Conservation (phyloP, 768 basidiomycete species). For the Ramaria rubella region DNA sequence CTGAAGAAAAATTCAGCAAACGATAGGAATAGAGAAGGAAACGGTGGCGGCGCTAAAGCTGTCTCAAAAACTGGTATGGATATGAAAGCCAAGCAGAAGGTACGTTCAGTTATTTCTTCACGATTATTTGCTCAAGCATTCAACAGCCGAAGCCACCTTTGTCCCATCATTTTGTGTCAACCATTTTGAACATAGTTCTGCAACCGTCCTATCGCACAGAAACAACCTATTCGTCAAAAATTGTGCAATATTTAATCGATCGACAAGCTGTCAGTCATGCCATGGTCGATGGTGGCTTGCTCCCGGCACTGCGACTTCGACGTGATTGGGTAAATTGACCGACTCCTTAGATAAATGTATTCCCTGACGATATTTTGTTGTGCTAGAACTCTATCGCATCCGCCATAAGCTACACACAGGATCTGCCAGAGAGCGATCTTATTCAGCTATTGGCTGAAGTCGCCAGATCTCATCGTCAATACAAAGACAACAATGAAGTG, state of each 20-base stretch:
- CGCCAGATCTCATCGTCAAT: slow-evolving; percentile 30
- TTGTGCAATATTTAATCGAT: slow-evolving; percentile 53
- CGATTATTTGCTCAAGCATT: background rate
- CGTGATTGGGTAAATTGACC: slow-evolving; percentile 56
- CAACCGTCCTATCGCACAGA: slow-evolving; percentile 28
- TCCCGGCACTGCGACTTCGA: slow-evolving; percentile 44
- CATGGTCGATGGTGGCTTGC: slow-evolving; percentile 57
- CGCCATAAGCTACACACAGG: slow-evolving; percentile 48
- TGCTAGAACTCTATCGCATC: slow-evolving; percentile 35
- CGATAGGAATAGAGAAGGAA: background rate
- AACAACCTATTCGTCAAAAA: slow-evolving; percentile 46
- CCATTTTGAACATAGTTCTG: slow-evolving; percentile 46
- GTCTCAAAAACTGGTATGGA: background rate
- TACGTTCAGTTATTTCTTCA: background rate
- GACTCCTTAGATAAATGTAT: background rate
- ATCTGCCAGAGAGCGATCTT: slow-evolving; percentile 61
- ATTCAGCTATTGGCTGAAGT: slow-evolving; percentile 45
- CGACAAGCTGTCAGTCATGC: slow-evolving; percentile 46
- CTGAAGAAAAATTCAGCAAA: background rate
- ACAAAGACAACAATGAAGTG: slow-evolving; percentile 22
- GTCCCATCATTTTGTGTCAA: slow-evolving; percentile 52
- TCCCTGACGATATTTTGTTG: background rate
- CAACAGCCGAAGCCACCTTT: slow-evolving; percentile 9
- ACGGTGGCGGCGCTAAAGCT: background rate
- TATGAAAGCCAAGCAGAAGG: slow-evolving; percentile 27